A percentile compares a stretch with the other conserved stretches of the same genome.
phyloP scores from a whole-genome alignment of 305 asterid species.

The Fraxinus baroniana region DNA sequence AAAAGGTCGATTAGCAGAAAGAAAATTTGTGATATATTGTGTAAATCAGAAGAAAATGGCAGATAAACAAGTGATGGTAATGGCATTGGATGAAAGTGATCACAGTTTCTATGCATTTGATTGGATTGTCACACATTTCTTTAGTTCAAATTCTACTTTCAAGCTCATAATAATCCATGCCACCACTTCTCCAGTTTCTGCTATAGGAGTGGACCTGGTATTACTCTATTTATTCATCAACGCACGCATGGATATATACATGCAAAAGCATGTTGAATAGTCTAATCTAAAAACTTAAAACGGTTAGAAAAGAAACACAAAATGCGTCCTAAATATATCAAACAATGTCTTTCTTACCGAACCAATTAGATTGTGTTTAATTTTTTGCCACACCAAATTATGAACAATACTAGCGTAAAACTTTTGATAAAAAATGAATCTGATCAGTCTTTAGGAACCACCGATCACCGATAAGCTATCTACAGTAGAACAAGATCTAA shows the following conservation, averaged over 20 bases:
- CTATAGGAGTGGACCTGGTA: conserved; percentile 36
- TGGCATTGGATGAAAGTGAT: conserved; percentile 35
- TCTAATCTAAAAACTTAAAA: background rate
- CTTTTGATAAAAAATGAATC: background rate
- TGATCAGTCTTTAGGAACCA: conserved; percentile 19
- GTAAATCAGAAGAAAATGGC: conserved; percentile 16
- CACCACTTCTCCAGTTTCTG: conserved; percentile 25
- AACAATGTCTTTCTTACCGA: background rate
- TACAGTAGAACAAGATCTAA: conserved; percentile 32
- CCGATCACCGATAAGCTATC: conserved; percentile 16
- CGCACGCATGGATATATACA: background rate
- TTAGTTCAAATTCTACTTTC: conserved; percentile 16
- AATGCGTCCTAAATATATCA: background rate
- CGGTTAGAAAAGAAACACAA: background rate
- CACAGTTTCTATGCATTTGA: conserved; percentile 41
- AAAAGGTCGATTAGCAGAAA: background rate
- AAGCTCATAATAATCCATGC: conserved; percentile 32
- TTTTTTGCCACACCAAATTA: background rate
- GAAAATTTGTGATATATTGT: background rate
- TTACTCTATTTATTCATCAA: background rate
- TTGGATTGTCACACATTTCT: conserved; percentile 35
- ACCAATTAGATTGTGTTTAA: too few species aligned
- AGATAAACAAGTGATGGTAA: conserved; percentile 31
- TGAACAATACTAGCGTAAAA: background rate
- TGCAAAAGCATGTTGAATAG: background rate